A percentile compares a stretch with the other conserved stretches of the same genome.
These are phyloP conservation scores for Lippia alba DNA, from an alignment of 305 asterid species.

Conservation along the genomic window DNA sequence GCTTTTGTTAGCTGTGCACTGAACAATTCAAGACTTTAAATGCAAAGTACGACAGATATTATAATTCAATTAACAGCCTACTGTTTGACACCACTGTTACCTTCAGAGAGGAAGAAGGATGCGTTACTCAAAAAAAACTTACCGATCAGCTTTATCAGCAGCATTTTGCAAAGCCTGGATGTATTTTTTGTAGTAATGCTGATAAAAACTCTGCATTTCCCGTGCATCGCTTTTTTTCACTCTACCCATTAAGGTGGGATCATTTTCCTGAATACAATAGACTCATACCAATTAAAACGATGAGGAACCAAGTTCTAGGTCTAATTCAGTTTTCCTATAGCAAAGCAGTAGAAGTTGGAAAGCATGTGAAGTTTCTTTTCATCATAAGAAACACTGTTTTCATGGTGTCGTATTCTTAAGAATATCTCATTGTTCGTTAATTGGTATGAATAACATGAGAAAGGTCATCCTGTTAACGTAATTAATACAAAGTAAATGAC, in stretches of 20 bases:
- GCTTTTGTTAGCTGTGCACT: conserved; percentile 98
- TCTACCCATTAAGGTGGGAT: conserved; percentile 91
- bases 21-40: conserved; percentile 41
- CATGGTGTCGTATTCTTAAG: neutral
- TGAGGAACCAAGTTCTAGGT: too few relatives aligned
- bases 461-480: too few relatives aligned
- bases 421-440: neutral
- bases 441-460: too few relatives aligned
- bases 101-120: conserved; percentile 6
- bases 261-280: conserved; percentile 71
- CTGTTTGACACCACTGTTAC: conserved; percentile 14
- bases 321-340: too few relatives aligned
- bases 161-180: conserved; percentile 95
- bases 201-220: conserved; percentile 99
- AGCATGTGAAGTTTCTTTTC: too few relatives aligned
- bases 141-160: conserved; percentile 96
- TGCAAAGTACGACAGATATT: conserved; percentile 19
- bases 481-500: too few relatives aligned
- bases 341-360: too few relatives aligned
- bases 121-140: conserved; percentile 36
- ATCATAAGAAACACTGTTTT: neutral
- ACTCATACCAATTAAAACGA: too few relatives aligned
- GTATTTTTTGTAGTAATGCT: conserved; percentile 90
- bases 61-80: conserved; percentile 43
- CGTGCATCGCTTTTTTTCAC: conserved; percentile 96